Evolutionary conservation across 202 grass and related monocot species (phyloP).

Genomic region (Carex arenaria): DNA sequence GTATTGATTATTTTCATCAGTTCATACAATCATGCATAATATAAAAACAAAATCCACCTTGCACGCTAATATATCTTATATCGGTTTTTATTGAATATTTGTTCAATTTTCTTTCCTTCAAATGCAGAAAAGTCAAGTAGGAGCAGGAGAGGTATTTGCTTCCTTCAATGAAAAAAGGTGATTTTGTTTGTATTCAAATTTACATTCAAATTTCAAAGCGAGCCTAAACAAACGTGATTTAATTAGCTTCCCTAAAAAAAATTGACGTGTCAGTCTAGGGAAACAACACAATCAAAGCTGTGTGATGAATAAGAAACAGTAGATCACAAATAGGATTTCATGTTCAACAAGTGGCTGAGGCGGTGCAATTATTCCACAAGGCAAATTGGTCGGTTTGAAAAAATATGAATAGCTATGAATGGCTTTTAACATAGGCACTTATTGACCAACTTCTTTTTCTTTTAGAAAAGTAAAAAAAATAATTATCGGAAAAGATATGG

Average conservation of each 20-base stretch:
- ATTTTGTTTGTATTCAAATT: no score
- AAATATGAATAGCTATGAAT: background rate
- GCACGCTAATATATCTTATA: background rate
- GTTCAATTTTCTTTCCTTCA: background rate
- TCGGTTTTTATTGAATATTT: background rate
- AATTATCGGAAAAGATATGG: no score
- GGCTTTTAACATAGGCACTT: background rate
- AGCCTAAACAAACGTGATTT: background rate
- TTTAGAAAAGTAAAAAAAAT: no score
- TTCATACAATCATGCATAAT: background rate
- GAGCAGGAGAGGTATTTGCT: no score
- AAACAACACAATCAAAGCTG: background rate
- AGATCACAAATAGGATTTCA: background rate
- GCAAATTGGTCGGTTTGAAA: slow-evolving; percentile 14
- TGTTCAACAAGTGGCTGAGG: background rate
- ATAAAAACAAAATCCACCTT: background rate
- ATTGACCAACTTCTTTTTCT: no score
- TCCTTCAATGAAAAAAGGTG: no score
- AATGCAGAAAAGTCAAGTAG: no score
- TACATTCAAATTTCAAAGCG: background rate
- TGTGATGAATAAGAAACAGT: background rate
- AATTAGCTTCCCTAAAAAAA: background rate
- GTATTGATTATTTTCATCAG: background rate
- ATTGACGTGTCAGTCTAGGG: background rate
- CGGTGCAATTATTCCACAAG: background rate